Percentiles rank a stretch among this genome's conserved stretches.
Evolutionary conservation across 371 early-diverging fungal genomes (phyloP).

Genomic region (Rhizopus delemar): DNA sequence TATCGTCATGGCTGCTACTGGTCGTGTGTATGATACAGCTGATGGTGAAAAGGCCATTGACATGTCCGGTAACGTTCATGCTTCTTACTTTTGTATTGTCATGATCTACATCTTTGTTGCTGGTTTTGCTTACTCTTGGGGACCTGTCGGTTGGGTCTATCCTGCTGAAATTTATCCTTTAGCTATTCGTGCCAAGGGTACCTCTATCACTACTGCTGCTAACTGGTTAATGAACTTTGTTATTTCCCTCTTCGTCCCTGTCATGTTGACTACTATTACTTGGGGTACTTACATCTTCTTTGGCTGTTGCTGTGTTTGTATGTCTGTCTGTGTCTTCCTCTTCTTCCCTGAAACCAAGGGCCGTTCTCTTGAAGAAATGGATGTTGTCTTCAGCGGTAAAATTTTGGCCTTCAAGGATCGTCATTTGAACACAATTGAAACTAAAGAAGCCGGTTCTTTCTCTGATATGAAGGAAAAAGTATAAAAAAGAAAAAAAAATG

Average conservation of each 20-base stretch:
- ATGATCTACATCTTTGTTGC: conserved; percentile 55
- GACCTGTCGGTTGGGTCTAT: conserved; percentile 57
- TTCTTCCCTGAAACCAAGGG: conserved; percentile 65
- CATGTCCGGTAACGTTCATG: conserved; percentile 37
- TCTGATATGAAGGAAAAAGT: background rate
- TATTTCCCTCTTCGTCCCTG: conserved; percentile 46
- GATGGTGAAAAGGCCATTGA: conserved; percentile 24
- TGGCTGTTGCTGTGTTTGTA: conserved; percentile 49
- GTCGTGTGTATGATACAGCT: conserved; percentile 9
- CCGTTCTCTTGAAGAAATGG: conserved; percentile 62
- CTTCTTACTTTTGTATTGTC: conserved; percentile 53
- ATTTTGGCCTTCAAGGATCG: conserved; percentile 22
- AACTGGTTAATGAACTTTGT: conserved; percentile 67
- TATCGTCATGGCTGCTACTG: conserved; percentile 46
- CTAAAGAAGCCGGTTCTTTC: conserved; percentile 4
- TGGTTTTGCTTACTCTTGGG: conserved; percentile 56
- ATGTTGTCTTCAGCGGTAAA: conserved; percentile 48
- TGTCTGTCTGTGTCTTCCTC: conserved; percentile 39
- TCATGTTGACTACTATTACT: conserved; percentile 47
- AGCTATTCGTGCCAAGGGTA: conserved; percentile 52
- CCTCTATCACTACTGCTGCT: conserved; percentile 61
- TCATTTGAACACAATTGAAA: background rate
- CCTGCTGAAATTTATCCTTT: conserved; percentile 70
- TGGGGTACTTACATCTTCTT: conserved; percentile 65
- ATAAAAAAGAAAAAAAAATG: background rate